Percentiles rank a stretch among this genome's conserved stretches.
phyloP scores from a whole-genome alignment of 345 rosid species.

The Eucalyptus victrix region DNA sequence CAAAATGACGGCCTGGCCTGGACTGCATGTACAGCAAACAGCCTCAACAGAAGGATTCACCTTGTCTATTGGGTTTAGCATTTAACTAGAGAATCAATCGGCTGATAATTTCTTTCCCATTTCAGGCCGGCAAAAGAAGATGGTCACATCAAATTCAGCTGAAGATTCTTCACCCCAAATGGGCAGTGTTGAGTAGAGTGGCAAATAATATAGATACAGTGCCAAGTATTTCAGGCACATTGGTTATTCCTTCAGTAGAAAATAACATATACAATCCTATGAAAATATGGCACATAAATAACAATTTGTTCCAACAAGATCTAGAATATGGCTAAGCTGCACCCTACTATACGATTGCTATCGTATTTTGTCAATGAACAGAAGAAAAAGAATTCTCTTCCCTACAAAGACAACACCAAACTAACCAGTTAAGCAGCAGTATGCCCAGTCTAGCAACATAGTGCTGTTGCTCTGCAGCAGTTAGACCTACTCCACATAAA shows the following conservation, averaged over 20 bases:
- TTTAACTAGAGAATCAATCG: neutral
- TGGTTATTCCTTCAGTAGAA: neutral
- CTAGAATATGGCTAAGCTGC: neutral
- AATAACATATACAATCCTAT: neutral
- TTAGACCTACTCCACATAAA: conserved; percentile 48
- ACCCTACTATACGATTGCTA: neutral
- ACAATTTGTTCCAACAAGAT: neutral
- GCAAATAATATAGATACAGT: neutral
- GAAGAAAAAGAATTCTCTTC: neutral
- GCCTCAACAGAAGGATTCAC: neutral
- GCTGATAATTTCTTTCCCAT: neutral
- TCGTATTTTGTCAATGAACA: neutral
- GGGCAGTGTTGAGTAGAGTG: neutral
- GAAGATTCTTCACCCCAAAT: neutral
- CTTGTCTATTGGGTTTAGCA: neutral
- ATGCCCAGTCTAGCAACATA: neutral
- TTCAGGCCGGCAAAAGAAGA: neutral
- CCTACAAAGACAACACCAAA: neutral
- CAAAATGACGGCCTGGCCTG: neutral
- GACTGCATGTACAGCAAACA: neutral
- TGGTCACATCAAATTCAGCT: neutral
- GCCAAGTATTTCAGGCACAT: neutral
- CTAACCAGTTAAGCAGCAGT: neutral
- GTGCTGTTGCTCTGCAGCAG: neutral
- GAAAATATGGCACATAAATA: neutral